A percentile compares a stretch with the other conserved stretches of the same genome.
phyloP scores from a whole-genome alignment of 2,329 filamentous ascomycete genomes.

The Akanthomyces muscarius region DNA sequence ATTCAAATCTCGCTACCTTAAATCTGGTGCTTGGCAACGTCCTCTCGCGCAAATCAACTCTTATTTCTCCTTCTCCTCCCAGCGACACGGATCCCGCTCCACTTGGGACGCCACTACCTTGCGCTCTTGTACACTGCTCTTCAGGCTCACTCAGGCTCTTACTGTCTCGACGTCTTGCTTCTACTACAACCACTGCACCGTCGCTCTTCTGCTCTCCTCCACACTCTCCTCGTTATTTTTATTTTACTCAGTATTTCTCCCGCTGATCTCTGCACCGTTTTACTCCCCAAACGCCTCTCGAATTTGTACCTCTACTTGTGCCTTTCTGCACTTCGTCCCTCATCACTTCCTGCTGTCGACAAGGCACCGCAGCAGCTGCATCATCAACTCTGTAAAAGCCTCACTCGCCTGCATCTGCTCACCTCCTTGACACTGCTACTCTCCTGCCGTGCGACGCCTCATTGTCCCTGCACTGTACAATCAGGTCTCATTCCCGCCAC shows the following conservation, averaged over 20 bases:
- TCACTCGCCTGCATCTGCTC: neutral
- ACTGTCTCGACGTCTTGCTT: neutral
- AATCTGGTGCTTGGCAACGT: slow-evolving; percentile 17
- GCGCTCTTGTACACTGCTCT: neutral
- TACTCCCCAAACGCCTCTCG: neutral
- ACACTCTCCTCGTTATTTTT: neutral
- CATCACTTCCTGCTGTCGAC: neutral
- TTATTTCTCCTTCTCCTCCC: slow-evolving; percentile 6
- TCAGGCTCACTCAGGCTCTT: neutral
- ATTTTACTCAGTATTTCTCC: neutral
- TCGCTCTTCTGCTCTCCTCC: neutral
- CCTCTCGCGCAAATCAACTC: slow-evolving; percentile 8
- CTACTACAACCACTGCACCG: neutral
- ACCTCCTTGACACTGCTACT: neutral
- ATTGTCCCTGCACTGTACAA: neutral
- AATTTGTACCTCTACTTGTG: neutral
- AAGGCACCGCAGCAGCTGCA: neutral
- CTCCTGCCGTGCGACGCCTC: slow-evolving; percentile 1
- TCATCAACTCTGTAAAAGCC: neutral
- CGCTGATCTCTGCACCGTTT: slow-evolving; percentile 10
- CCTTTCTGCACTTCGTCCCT: neutral
- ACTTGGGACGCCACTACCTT: slow-evolving; percentile 11
- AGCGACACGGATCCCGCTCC: slow-evolving; percentile 10
- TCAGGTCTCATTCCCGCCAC: slow-evolving; percentile 8
- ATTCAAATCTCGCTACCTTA: slow-evolving; percentile 17